A percentile compares a stretch with the other conserved stretches of the same genome.
These are phyloP conservation scores for Malania oleifera DNA, from an alignment of 164 flowering plant genomes.

Conservation along the genomic window DNA sequence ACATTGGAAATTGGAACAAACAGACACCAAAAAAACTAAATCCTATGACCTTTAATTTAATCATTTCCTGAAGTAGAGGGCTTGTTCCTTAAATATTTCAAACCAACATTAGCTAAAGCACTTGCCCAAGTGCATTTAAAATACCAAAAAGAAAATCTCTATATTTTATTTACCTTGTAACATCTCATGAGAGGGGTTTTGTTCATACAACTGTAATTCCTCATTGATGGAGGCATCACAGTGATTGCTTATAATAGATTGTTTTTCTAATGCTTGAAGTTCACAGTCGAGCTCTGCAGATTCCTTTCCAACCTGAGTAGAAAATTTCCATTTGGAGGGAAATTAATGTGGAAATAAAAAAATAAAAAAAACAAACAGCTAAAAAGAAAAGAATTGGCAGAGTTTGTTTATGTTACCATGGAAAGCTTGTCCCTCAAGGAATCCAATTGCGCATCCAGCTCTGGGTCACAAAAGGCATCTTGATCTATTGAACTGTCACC, in stretches of 20 bases:
- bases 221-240: slow-evolving; percentile 41
- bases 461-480: slow-evolving; percentile 36
- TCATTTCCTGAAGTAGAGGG: too few species aligned
- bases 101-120: too few species aligned
- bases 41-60: too few species aligned
- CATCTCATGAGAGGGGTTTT: slow-evolving; percentile 34
- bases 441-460: slow-evolving; percentile 51
- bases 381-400: neutral
- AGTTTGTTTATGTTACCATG: slow-evolving; percentile 30
- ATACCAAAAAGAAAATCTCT: neutral
- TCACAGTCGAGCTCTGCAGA: slow-evolving; percentile 48
- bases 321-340: neutral
- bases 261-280: slow-evolving; percentile 45
- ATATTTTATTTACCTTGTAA: slow-evolving; percentile 47
- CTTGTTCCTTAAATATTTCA: too few species aligned
- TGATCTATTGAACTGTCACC: slow-evolving; percentile 23
- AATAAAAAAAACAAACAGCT: neutral
- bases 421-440: slow-evolving; percentile 53
- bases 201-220: slow-evolving; percentile 42
- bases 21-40: too few species aligned
- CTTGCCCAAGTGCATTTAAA: neutral
- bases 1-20: too few species aligned
- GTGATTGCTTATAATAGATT: slow-evolving; percentile 34
- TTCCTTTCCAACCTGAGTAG: slow-evolving; percentile 49
- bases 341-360: neutral